These are phyloP conservation scores for Boeremia exigua DNA, from an alignment of 2,329 filamentous ascomycete species.

Conservation along the genomic window DNA sequence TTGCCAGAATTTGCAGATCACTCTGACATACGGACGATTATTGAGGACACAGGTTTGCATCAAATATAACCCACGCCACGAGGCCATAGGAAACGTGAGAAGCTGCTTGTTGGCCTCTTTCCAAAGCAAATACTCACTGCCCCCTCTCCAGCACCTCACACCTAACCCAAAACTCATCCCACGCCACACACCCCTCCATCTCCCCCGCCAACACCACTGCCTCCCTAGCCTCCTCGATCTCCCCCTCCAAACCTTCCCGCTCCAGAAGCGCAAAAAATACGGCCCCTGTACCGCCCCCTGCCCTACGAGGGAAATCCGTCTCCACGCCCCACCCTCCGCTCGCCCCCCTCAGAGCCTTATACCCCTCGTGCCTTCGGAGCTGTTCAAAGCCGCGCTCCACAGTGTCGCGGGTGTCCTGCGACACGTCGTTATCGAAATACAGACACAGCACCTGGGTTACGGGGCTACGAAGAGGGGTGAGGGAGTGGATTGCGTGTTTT, in stretches of 20 bases:
- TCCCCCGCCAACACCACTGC: background rate
- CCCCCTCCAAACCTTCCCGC: background rate
- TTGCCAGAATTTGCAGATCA: no score
- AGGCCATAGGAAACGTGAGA: no score
- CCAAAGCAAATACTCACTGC: background rate
- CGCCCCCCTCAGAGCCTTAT: no score
- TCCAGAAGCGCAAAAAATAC: conserved; percentile 9
- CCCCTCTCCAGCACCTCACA: background rate
- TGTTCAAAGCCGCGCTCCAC: background rate
- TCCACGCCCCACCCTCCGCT: conserved; percentile 17
- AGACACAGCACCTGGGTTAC: background rate
- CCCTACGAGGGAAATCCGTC: conserved; percentile 8
- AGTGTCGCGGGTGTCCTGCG: background rate
- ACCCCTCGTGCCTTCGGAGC: no score
- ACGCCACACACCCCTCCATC: background rate
- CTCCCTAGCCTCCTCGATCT: background rate
- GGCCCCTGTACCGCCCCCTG: background rate
- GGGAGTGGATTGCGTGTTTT: conserved; percentile 6
- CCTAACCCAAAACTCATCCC: background rate
- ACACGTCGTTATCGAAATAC: conserved; percentile 1
- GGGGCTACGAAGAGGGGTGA: background rate
- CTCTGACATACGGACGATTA: no score
- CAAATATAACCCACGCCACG: no score
- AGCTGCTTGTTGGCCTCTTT: background rate
- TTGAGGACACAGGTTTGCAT: no score